Conservation (phyloP, 805 yeast species). For the Wickerhamiella dianesei region DNA sequence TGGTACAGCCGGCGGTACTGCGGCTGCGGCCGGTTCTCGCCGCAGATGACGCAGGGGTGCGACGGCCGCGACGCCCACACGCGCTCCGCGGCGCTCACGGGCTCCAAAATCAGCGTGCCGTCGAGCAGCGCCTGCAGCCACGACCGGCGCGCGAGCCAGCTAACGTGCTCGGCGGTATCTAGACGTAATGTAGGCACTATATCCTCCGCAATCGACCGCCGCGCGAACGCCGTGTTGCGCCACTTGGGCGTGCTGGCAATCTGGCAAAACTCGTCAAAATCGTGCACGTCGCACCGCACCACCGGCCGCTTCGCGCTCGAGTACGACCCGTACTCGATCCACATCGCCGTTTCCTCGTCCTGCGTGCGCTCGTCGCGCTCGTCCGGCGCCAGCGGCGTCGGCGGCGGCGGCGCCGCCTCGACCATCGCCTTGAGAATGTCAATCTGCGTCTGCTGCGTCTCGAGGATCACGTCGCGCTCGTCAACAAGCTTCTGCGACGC, state of each 20-base stretch:
- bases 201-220: conserved; percentile 58
- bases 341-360: background rate
- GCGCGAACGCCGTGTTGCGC: conserved; percentile 45
- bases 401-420: conserved; percentile 17
- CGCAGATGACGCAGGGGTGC: conserved; percentile 72
- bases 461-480: conserved; percentile 59
- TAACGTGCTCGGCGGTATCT: conserved; percentile 49
- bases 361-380: background rate
- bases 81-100: conserved; percentile 72
- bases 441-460: conserved; percentile 46
- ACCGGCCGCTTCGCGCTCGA: conserved; percentile 20
- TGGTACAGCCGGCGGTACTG: conserved; percentile 67
- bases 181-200: conserved; percentile 58
- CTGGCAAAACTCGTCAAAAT: conserved; percentile 13
- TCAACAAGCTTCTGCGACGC: conserved; percentile 40
- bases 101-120: conserved; percentile 72
- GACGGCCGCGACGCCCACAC: conserved; percentile 37
- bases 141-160: conserved; percentile 48
- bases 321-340: conserved; percentile 12
- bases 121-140: conserved; percentile 60
- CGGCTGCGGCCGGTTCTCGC: conserved; percentile 56
- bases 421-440: conserved; percentile 46
- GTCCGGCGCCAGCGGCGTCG: background rate
- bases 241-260: conserved; percentile 21
- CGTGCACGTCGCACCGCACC: conserved; percentile 19